Conservation (phyloP, 805 yeast genomes). For the Schwanniomyces pseudopolymorphus region DNA sequence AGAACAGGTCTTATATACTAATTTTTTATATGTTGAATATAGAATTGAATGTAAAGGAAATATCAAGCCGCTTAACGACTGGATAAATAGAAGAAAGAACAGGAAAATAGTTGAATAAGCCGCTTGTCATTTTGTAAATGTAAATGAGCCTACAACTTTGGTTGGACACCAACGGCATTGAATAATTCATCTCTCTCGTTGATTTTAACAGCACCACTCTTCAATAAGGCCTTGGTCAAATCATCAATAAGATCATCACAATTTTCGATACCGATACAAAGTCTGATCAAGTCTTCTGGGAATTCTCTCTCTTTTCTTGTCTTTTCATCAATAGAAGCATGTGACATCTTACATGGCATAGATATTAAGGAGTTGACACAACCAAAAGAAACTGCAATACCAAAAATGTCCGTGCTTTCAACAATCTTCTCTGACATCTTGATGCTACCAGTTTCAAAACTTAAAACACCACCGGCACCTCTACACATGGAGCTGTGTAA, state of each 20-base stretch:
- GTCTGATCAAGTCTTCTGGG: slow-evolving; percentile 88
- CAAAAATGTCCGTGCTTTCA: slow-evolving; percentile 72
- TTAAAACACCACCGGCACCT: slow-evolving; percentile 88
- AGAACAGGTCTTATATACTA: background rate
- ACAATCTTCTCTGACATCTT: slow-evolving; percentile 68
- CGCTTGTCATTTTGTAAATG: background rate
- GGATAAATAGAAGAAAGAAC: background rate
- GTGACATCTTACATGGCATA: slow-evolving; percentile 95
- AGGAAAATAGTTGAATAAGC: background rate
- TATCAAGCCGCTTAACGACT: background rate
- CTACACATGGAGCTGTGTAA: slow-evolving; percentile 72
- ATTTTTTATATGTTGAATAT: slow-evolving; percentile 3
- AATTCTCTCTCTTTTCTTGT: slow-evolving; percentile 84
- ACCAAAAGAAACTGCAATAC: slow-evolving; percentile 91
- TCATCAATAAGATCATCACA: slow-evolving; percentile 80
- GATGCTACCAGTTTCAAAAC: slow-evolving; percentile 83
- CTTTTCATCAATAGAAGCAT: slow-evolving; percentile 90
- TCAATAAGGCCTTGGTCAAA: slow-evolving; percentile 64
- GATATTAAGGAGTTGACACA: slow-evolving; percentile 91
- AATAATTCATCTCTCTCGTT: slow-evolving; percentile 41
- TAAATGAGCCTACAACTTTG: slow-evolving; percentile 16
- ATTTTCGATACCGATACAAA: slow-evolving; percentile 90
- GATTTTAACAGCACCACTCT: slow-evolving; percentile 57
- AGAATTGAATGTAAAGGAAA: background rate
- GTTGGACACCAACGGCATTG: slow-evolving; percentile 35